A percentile compares a stretch with the other conserved stretches of the same genome.
phyloP scores from a whole-genome alignment of 306 rosid species.

The Ochetophila trinervis region DNA sequence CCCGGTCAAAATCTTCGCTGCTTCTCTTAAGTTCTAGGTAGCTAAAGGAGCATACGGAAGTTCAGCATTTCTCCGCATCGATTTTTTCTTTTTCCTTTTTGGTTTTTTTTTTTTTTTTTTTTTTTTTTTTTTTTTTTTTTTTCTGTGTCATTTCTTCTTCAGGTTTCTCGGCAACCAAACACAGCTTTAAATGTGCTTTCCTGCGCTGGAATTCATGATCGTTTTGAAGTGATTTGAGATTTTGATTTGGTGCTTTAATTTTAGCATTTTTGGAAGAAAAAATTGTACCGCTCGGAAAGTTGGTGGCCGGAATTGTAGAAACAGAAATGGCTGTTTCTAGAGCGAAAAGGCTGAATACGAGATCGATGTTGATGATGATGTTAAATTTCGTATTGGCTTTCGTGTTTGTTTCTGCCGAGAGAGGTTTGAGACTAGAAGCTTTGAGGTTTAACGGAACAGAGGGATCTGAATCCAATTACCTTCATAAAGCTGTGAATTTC shows the following conservation, averaged over 20 bases:
- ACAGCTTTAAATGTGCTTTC: neutral
- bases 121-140: too few relatives aligned
- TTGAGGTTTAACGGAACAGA: constrained; percentile 30
- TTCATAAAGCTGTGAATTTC: constrained; percentile 53
- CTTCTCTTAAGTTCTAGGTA: too few relatives aligned
- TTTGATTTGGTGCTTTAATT: neutral
- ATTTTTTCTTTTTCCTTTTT: too few relatives aligned
- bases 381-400: constrained; percentile 34
- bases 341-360: constrained; percentile 35
- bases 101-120: too few relatives aligned
- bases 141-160: too few relatives aligned
- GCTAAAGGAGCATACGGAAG: too few relatives aligned
- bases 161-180: neutral
- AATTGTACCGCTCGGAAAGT: too few relatives aligned
- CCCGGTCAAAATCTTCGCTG: neutral
- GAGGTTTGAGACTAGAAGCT: constrained; percentile 40
- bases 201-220: neutral
- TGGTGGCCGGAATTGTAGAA: neutral
- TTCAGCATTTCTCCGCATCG: too few relatives aligned
- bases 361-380: constrained; percentile 40
- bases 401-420: constrained; percentile 57
- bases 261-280: neutral
- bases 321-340: constrained; percentile 32
- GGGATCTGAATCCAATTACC: constrained; percentile 24
- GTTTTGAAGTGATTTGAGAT: neutral